A percentile compares a stretch with the other conserved stretches of the same genome.
phyloP scores from a whole-genome alignment of 352 stramenopile genomes.

The Pseudoperonospora humuli region DNA sequence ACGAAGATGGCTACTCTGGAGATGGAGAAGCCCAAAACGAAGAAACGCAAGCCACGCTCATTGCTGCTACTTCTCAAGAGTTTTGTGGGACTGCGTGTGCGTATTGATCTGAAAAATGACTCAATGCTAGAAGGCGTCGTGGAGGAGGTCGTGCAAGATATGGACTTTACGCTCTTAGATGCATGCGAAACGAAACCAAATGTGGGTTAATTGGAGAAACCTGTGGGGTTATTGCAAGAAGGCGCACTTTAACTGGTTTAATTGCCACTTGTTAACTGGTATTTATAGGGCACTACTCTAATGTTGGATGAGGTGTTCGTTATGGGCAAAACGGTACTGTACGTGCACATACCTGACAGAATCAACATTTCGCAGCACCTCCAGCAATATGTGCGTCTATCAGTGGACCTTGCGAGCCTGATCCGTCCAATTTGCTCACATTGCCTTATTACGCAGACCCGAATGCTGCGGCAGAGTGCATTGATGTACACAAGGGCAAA shows the following conservation, averaged over 20 bases:
- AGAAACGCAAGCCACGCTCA: constrained; percentile 39
- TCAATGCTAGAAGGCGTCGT: constrained; percentile 68
- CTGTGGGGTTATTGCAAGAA: too few species aligned
- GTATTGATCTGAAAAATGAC: constrained; percentile 82
- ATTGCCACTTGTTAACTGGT: not conserved
- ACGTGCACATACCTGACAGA: constrained; percentile 80
- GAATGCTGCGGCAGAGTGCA: constrained; percentile 69
- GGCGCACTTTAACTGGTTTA: not conserved
- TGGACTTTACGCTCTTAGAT: constrained; percentile 81
- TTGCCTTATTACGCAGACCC: constrained; percentile 30
- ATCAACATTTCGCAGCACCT: constrained; percentile 79
- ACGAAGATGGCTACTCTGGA: constrained; percentile 4
- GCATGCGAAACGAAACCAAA: constrained; percentile 68
- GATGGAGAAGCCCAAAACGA: constrained; percentile 4
- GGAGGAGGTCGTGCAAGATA: constrained; percentile 77
- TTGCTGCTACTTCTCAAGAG: constrained; percentile 80
- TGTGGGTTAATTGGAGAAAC: constrained; percentile 21
- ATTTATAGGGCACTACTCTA: constrained; percentile 37
- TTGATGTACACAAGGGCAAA: constrained; percentile 80
- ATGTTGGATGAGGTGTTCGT: constrained; percentile 82
- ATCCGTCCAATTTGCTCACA: not conserved
- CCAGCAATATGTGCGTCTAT: constrained; percentile 57
- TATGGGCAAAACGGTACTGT: constrained; percentile 82
- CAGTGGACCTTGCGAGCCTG: not conserved
- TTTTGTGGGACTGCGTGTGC: constrained; percentile 69